These are phyloP conservation scores for Capsicum rhomboideum DNA, from an alignment of 257 asterid genomes.

Conservation along the genomic window DNA sequence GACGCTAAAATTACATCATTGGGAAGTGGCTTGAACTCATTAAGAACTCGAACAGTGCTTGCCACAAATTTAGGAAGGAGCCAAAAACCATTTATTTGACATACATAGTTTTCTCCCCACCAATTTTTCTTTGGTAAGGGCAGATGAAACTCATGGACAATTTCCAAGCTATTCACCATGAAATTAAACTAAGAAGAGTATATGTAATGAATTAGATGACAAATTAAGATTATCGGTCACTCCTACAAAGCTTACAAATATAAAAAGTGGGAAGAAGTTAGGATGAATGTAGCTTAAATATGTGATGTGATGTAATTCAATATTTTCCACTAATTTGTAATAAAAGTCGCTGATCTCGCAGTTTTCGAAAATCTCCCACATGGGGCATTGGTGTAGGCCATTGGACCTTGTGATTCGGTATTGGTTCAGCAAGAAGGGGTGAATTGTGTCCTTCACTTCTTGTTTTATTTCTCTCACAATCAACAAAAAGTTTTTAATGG, in stretches of 20 bases:
- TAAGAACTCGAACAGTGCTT: neutral
- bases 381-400: neutral
- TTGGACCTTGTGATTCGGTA: neutral
- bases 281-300: neutral
- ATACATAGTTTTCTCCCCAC: neutral
- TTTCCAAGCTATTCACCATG: neutral
- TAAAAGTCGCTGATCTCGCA: neutral
- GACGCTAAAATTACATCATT: constrained; percentile 2
- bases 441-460: no score
- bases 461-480: no score
- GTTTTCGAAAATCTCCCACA: neutral
- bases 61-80: neutral
- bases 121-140: neutral
- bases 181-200: neutral
- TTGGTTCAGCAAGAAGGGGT: no score
- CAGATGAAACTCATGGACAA: neutral
- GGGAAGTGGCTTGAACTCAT: neutral
- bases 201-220: neutral
- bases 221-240: neutral
- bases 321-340: no score
- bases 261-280: neutral
- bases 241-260: neutral
- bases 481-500: no score
- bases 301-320: no score
- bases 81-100: neutral